Base-by-base conservation (phyloP, 2,329 filamentous ascomycete species). In the Arthrobotrys conoides region DNA sequence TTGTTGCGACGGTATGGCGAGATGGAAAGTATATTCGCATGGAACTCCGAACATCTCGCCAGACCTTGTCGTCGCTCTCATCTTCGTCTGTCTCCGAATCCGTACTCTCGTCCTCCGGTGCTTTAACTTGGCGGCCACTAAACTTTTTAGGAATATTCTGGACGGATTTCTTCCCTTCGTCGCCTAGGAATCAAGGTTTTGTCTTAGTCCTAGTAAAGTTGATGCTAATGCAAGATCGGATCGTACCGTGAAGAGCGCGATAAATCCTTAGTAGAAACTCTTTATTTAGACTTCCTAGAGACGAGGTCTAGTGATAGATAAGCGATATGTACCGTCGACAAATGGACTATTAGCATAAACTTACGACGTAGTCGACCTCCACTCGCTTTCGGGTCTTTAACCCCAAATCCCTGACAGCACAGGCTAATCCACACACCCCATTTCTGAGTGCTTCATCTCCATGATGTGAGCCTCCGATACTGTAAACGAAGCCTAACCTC, bases 11-110 rank as follows among this genome's bases (percentile, higher is more conserved):
- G 0, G 93, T 96, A 20, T 90, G 84, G 10, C 88, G 84, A 0
- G 91, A 93, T 1, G 94, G 94, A 82, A 95, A 97, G 84, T 94
- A 96, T 65, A 97, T 88, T 9, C 91, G 89, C 81, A 96, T 88
- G 59, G 87, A 86, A 36, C 89, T 84, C 79, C 85, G 85, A 41
- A 86, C 80, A 66, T 71, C 51, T 12, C 48, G 36, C 81, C 80
- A 81, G 27, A 76, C 63, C 9, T 59, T 79, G 66, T 81, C 76
- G 78, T 82, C 69, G 33, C 38, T 82, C 16, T 80, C 69, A 30
- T 76, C 61, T 36, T 65, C 72, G 36, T 76, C 68, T 49, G 78
- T 65, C 57, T 73, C 66, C 33, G 71, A 79, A 64, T 49, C 68
- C 8, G 69, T 64, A 24, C 80, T 83, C 88, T 85, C 88, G 86